phyloP scores from a whole-genome alignment of 2,329 filamentous ascomycete genomes.

The Cladosporium sphaerospermum region DNA sequence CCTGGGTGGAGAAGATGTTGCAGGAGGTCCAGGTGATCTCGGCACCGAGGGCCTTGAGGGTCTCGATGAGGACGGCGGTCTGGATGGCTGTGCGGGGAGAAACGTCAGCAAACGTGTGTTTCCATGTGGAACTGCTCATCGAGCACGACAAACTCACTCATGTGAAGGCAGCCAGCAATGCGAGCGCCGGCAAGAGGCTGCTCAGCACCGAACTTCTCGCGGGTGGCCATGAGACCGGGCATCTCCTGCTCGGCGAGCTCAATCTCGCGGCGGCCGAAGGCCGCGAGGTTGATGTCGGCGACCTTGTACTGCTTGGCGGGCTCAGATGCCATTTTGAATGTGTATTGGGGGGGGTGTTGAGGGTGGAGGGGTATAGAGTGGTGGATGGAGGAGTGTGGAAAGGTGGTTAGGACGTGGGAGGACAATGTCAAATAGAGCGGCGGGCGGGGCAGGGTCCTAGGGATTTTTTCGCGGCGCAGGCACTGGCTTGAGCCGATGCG shows the following conservation, averaged over 20 bases:
- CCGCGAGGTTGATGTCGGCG: slow-evolving; percentile 91
- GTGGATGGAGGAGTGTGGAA: not conserved
- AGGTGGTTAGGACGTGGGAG: not conserved
- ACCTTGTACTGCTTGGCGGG: slow-evolving; percentile 42
- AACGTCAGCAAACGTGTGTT: slow-evolving; percentile 12
- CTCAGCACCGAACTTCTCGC: slow-evolving; percentile 81
- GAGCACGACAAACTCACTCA: slow-evolving; percentile 56
- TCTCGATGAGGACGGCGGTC: slow-evolving; percentile 99
- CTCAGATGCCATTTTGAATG: slow-evolving; percentile 9
- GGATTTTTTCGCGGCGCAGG: too few species aligned
- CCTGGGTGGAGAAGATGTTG: slow-evolving; percentile 99
- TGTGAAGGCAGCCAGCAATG: slow-evolving; percentile 97
- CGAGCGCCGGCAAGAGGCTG: slow-evolving; percentile 92
- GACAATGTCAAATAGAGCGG: not conserved
- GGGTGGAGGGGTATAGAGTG: not conserved
- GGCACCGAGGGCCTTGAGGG: slow-evolving; percentile 84
- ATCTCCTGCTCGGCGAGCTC: slow-evolving; percentile 89
- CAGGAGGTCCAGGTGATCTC: slow-evolving; percentile 98
- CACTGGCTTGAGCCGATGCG: too few species aligned
- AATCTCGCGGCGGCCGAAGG: slow-evolving; percentile 98
- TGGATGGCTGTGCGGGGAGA: slow-evolving; percentile 64
- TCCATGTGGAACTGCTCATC: too few species aligned
- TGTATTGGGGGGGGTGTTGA: slow-evolving; percentile 4
- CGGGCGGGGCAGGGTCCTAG: not conserved
- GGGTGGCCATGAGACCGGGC: slow-evolving; percentile 95